These are phyloP conservation scores for Xylariaceae sp. DNA, from an alignment of 2,329 filamentous ascomycete genomes.

Conservation along the genomic window DNA sequence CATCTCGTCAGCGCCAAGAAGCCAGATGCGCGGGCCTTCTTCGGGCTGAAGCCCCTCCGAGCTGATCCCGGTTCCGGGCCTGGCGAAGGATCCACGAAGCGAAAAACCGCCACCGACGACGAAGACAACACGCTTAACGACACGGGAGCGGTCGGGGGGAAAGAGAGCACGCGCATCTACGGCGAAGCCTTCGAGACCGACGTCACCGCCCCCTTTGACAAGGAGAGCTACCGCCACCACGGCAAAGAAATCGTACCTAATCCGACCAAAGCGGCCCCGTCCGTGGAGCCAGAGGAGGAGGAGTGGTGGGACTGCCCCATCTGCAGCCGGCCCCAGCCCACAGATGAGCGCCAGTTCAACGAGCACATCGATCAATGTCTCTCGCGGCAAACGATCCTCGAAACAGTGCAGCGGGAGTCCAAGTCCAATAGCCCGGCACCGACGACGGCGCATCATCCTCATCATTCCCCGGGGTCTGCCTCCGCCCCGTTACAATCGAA, in stretches of 20 bases:
- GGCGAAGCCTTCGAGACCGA: too few relatives aligned
- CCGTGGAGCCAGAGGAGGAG: constrained; percentile 34
- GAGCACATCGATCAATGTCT: constrained; percentile 90
- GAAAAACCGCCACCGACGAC: constrained; percentile 9
- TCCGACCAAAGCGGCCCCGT: constrained; percentile 28
- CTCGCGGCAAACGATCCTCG: constrained; percentile 78
- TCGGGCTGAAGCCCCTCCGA: constrained; percentile 53
- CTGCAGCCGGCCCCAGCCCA: constrained; percentile 69
- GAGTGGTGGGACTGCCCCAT: constrained; percentile 84
- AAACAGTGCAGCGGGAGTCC: constrained; percentile 63
- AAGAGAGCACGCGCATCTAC: not conserved
- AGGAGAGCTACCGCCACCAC: constrained; percentile 31
- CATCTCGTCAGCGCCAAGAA: constrained; percentile 84
- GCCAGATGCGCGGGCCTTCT: constrained; percentile 71
- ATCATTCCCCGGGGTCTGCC: constrained; percentile 21
- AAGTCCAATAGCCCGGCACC: constrained; percentile 19
- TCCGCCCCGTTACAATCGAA: constrained; percentile 37
- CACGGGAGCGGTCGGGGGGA: constrained; percentile 39
- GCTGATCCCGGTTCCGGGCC: too few relatives aligned
- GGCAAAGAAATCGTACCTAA: constrained; percentile 50
- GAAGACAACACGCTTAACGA: constrained; percentile 31
- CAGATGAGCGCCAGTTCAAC: constrained; percentile 78
- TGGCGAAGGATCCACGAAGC: constrained; percentile 2
- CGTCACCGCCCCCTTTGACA: not conserved
- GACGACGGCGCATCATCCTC: too few relatives aligned